Conservation (phyloP, 331 rosid genomes). For the Arachis monticola region DNA sequence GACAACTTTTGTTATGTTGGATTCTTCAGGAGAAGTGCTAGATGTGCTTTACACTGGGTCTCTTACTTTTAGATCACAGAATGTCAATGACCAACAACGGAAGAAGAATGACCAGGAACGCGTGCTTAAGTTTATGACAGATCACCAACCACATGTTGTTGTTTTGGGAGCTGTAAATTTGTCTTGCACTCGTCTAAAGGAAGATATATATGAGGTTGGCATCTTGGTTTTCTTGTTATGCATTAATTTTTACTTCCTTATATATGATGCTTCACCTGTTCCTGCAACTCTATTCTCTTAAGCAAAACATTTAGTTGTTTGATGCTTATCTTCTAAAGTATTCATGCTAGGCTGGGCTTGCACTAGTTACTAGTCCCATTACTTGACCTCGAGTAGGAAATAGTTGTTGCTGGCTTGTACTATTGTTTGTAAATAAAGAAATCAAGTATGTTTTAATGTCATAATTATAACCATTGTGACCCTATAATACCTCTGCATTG, state of each 20-base stretch:
- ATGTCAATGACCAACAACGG: conserved; percentile 80
- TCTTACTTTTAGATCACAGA: conserved; percentile 86
- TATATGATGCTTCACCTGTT: conserved; percentile 11
- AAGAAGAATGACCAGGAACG: conserved; percentile 95
- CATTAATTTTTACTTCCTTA: neutral
- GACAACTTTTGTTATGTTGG: conserved; percentile 96
- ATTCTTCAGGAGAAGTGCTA: conserved; percentile 91
- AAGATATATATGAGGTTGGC: conserved; percentile 94
- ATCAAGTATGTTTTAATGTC: too few species aligned
- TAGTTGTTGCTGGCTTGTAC: neutral
- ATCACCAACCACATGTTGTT: conserved; percentile 98
- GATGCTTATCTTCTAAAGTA: neutral
- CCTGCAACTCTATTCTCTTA: neutral
- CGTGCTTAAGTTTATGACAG: conserved; percentile 97
- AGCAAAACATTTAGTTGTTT: neutral
- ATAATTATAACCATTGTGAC: too few species aligned
- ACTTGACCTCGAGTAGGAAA: neutral
- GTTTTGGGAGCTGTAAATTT: conserved; percentile 94
- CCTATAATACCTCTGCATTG: conserved; percentile 3
- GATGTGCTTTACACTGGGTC: conserved; percentile 93
- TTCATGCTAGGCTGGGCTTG: neutral
- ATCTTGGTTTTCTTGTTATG: conserved; percentile 33
- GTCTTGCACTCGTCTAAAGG: conserved; percentile 90
- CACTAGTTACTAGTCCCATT: neutral
- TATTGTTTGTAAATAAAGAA: neutral